Evolutionary conservation across 2,329 filamentous ascomycete species (phyloP), one percentile per base, ranked within the genome.

Genomic region (Blastomyces gilchristii): DNA sequence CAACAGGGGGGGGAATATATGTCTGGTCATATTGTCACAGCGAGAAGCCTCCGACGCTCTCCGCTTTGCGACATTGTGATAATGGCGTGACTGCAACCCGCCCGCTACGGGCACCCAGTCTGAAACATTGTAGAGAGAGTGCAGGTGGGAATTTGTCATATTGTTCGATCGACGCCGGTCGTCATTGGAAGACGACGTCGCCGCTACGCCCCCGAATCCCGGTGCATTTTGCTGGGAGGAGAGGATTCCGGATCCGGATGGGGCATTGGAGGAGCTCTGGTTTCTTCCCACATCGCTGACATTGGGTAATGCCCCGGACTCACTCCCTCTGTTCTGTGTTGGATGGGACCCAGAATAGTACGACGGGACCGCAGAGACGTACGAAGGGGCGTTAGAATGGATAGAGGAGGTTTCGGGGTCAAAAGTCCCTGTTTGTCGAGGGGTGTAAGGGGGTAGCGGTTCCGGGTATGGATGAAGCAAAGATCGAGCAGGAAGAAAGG

Each of bases 401-500:
- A 89, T 82, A 11, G 87, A 89, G 7, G 83, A 81, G 28, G 86
- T 87, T 69, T 89, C 86, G 64, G 87, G 84, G 71, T 88, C 86
- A 11, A 50, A 58, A 28, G 56, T 3, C 22, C 22, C 59, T 8
- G 57, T 28, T 43, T 60, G 63, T 43, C 65, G 67, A n/a, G 67
- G 67, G 14, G 67, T 65, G 43, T 68, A 68, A 8, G 63, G 61
- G 18, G 67, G 67, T 9, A 67, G 61, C 49, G 64, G 65, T 53
- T 68, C 66, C 18, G 65, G 57, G 49, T 63, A 64, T 2, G 64
- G 64, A 31, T 60, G 62, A 39, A 68, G 65, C 16, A 68, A 61
- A n/a, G 67, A 68, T 37, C 67, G 64, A 52, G 65, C 61, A 37
- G 67, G 57, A 12, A 58, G 61, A 28, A 67, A 39, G 49, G 65